Evolutionary conservation across 2,329 filamentous ascomycete species (phyloP).

Genomic region (Cephalotrichum gorgonifer): DNA sequence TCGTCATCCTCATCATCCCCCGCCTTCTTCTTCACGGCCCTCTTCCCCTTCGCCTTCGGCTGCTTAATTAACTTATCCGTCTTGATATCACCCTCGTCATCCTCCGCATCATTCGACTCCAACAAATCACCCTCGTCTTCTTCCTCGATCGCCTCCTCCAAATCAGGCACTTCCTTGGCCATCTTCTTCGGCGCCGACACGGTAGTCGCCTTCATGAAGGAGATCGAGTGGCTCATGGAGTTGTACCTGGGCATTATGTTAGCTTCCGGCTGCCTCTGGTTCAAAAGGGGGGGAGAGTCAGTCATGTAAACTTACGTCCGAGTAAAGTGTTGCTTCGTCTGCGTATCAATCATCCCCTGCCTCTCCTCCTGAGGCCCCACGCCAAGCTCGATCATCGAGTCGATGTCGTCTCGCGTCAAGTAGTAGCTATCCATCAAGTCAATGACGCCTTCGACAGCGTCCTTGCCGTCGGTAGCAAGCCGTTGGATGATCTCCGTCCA

Average conservation of each 20-base stretch:
- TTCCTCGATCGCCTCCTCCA: conserved; percentile 93
- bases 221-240: conserved; percentile 71
- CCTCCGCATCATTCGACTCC: conserved; percentile 53
- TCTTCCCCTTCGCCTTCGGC: conserved; percentile 60
- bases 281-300: neutral
- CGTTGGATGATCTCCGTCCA: conserved; percentile 72
- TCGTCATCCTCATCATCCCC: conserved; percentile 38
- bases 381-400: conserved; percentile 83
- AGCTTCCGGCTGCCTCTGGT: neutral
- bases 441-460: conserved; percentile 73
- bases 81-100: conserved; percentile 71
- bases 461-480: conserved; percentile 70
- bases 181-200: conserved; percentile 62
- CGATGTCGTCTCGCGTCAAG: conserved; percentile 88
- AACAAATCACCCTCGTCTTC: conserved; percentile 64
- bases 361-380: conserved; percentile 75
- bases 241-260: conserved; percentile 62
- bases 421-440: conserved; percentile 96
- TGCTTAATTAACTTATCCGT: conserved; percentile 96
- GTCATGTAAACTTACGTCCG: conserved; percentile 55
- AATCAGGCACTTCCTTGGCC: conserved; percentile 71
- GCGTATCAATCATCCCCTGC: conserved; percentile 65
- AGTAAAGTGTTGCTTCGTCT: conserved; percentile 85
- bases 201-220: conserved; percentile 89
- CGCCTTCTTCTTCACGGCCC: conserved; percentile 26